Evolutionary conservation across 257 asterid genomes (phyloP).

Genomic region (Misopates orontium): DNA sequence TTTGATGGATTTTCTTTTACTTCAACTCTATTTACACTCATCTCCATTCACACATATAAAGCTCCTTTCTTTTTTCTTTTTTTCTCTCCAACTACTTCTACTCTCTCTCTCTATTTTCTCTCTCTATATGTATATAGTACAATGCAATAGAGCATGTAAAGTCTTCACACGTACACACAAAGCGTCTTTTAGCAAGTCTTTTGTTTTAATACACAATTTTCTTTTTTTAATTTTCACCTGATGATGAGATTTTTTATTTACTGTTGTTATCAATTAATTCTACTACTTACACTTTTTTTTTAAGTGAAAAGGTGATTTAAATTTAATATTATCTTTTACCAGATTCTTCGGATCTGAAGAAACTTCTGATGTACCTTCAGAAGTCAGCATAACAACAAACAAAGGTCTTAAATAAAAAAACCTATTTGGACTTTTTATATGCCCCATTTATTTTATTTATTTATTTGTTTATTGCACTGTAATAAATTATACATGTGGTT

Average conservation of each 20-base stretch:
- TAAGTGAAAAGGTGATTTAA: neutral
- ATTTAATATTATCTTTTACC: conserved; percentile 40
- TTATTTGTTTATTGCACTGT: too few species aligned
- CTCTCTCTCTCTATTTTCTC: neutral
- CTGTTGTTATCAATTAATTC: neutral
- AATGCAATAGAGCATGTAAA: conserved; percentile 12
- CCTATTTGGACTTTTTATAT: conserved; percentile 16
- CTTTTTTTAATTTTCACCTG: conserved; percentile 30
- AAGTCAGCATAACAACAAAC: conserved; percentile 69
- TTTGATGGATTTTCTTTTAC: conserved; percentile 26
- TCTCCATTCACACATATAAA: conserved; percentile 42
- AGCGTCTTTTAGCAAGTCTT: conserved; percentile 30
- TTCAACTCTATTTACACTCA: conserved; percentile 38
- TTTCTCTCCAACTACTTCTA: conserved; percentile 21
- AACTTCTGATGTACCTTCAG: conserved; percentile 50
- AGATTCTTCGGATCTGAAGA: conserved; percentile 64
- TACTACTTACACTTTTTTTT: neutral
- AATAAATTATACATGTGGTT: conserved; percentile 24
- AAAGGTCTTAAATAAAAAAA: conserved; percentile 61
- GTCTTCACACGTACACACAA: conserved; percentile 47
- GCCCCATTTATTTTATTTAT: neutral
- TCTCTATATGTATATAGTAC: conserved; percentile 11
- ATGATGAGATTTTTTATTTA: neutral
- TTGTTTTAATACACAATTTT: conserved; percentile 1
- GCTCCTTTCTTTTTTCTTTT: conserved; percentile 18